Evolutionary conservation across 257 asterid species (phyloP), one percentile per base, ranked within the genome.

Genomic region (Hygrophila difformis): DNA sequence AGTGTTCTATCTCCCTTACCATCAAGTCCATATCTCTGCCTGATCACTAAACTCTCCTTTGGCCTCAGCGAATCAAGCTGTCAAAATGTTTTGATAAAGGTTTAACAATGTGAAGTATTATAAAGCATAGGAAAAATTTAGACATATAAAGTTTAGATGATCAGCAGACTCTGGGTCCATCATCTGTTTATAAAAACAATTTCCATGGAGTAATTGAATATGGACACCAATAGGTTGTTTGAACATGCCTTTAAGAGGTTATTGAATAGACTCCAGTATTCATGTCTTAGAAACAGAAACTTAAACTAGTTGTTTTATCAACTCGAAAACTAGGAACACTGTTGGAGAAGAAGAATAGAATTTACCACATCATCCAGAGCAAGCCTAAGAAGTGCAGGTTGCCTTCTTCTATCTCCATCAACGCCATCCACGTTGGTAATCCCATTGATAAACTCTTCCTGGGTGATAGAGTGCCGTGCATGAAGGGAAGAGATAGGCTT

Each of bases 41-140:
- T 77, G 60, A 89, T 49, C 55, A 85, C 98, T 71, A 89, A 63
- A 56, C 82, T 79, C 79, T 89, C 98, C 71, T 89, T 89, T 1
- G 98, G 98, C 76, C 77, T 89, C 80, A 85, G 69, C 16, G 98
- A 89, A 69, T 89, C 98, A 22, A 89, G 94, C 98, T 85, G 37
- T 5, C 37, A 33, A 5, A 10, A 2, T 4, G 37, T 4, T 5
- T 33, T 33, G 12, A 33, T 10, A 33, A 4, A 5, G 10, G 0
- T 10, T 33, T 9, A 9, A 1, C 1, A 5, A 9, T 33, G 37
- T 33, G 37, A 33, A 33, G 31, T 6, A 33, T 9, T 9, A 5
- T 5, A 33, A 10, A 5, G 12, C 12, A 9, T 5, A 33, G 2
- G 3, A 33, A 9, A 9, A 10, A 5, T 33, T n/a, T n/a, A n/a